phyloP scores from a whole-genome alignment of 345 rosid genomes.

The Erodium maritimum region DNA sequence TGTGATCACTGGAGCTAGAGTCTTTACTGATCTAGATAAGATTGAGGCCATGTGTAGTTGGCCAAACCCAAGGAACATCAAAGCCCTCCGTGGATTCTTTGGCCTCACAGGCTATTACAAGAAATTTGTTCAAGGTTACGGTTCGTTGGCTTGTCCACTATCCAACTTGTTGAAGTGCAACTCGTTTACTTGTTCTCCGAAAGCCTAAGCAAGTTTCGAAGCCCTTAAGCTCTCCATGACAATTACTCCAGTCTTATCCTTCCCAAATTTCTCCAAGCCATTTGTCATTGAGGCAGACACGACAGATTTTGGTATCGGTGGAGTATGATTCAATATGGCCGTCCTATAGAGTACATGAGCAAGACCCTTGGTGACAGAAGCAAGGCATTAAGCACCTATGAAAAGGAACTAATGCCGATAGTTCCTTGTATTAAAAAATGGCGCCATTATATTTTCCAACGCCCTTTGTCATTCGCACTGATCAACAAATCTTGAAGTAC shows the following conservation, averaged over 20 bases:
- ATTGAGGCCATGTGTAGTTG: not conserved
- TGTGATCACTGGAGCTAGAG: not conserved
- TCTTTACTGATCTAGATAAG: not conserved
- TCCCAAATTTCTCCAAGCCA: not conserved
- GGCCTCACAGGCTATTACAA: no score
- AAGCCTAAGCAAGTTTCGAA: not conserved
- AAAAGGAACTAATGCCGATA: not conserved
- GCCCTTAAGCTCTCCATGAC: not conserved
- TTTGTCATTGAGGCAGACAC: not conserved
- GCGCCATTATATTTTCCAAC: no score
- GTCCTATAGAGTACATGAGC: constrained; percentile 1
- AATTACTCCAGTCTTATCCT: not conserved
- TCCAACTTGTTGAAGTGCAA: not conserved
- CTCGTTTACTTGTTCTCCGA: not conserved
- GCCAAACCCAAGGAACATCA: no score
- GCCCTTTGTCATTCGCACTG: not conserved
- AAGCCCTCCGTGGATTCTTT: no score
- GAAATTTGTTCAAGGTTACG: no score
- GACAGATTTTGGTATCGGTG: not conserved
- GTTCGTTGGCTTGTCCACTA: not conserved
- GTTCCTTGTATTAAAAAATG: not conserved
- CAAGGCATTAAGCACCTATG: not conserved
- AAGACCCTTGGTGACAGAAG: not conserved
- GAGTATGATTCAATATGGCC: not conserved
- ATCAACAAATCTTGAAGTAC: no score